phyloP scores from a whole-genome alignment of 2,329 filamentous ascomycete species.

The Bipolaris cookei region DNA sequence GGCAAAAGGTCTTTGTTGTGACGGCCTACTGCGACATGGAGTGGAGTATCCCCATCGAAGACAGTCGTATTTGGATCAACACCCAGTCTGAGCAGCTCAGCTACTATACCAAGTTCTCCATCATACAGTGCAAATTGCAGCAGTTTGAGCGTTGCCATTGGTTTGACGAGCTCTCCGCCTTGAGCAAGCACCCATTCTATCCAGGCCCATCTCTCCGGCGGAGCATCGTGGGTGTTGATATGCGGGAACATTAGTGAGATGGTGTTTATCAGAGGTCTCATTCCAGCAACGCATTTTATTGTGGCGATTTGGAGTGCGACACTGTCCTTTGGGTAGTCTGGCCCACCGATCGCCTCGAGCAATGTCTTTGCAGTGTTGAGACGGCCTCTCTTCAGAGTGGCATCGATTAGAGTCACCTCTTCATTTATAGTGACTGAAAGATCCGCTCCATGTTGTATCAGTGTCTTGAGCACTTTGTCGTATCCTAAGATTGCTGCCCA shows the following conservation, averaged over 20 bases:
- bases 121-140: conserved; percentile 21
- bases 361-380: conserved; percentile 17
- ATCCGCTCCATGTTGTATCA: background rate
- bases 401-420: background rate
- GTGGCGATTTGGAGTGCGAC: conserved; percentile 31
- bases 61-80: conserved; percentile 23
- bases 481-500: conserved; percentile 21
- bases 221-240: conserved; percentile 12
- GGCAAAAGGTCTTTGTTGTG: conserved; percentile 17
- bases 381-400: conserved; percentile 9
- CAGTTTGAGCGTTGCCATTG: conserved; percentile 22
- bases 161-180: conserved; percentile 27
- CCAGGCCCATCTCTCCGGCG: conserved; percentile 19
- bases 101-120: conserved; percentile 15
- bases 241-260: background rate
- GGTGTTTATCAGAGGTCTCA: background rate
- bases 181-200: conserved; percentile 27
- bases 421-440: background rate
- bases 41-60: conserved; percentile 19
- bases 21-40: conserved; percentile 19
- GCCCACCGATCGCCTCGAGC: conserved; percentile 24
- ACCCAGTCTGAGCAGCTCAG: conserved; percentile 19
- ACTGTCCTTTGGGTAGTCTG: conserved; percentile 24
- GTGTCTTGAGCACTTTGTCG: background rate
- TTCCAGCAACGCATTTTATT: conserved; percentile 13